phyloP scores from a whole-genome alignment of 192 early-diverging fungal species.

The Backusella sp. region DNA sequence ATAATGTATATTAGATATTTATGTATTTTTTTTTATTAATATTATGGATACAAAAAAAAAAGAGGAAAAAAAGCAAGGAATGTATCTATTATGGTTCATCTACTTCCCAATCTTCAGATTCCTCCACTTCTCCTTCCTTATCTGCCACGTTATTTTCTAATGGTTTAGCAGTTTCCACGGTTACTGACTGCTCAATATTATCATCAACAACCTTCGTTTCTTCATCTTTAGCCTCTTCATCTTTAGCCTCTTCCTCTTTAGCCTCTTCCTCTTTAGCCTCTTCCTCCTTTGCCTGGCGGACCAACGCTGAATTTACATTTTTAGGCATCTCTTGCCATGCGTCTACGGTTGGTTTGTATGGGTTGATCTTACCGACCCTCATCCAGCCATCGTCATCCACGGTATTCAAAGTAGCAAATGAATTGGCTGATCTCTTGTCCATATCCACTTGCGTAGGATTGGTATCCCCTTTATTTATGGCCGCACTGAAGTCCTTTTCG shows the following conservation, averaged over 20 bases:
- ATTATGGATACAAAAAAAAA: not conserved
- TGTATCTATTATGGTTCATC: not conserved
- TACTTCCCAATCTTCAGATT: slow-evolving; percentile 5
- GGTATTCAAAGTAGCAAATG: slow-evolving; percentile 5
- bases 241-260: not conserved
- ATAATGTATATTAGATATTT: no score
- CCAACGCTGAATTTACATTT: not conserved
- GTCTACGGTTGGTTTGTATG: not conserved
- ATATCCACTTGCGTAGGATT: not conserved
- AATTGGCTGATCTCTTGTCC: not conserved
- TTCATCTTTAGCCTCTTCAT: not conserved
- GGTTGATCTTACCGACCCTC: not conserved
- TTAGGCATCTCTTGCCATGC: slow-evolving; percentile 11
- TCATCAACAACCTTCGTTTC: not conserved
- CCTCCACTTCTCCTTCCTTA: not conserved
- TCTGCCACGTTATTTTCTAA: not conserved
- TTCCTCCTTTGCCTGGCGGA: not conserved
- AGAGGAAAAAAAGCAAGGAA: not conserved
- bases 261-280: not conserved
- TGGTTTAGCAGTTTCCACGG: not conserved
- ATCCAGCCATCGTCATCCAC: slow-evolving; percentile 16
- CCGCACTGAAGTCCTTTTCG: slow-evolving; percentile 6
- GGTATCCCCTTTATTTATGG: not conserved
- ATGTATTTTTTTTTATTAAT: no score
- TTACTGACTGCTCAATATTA: not conserved